Conservation (phyloP, 768 basidiomycete genomes). For the Lactarius evosmus region DNA sequence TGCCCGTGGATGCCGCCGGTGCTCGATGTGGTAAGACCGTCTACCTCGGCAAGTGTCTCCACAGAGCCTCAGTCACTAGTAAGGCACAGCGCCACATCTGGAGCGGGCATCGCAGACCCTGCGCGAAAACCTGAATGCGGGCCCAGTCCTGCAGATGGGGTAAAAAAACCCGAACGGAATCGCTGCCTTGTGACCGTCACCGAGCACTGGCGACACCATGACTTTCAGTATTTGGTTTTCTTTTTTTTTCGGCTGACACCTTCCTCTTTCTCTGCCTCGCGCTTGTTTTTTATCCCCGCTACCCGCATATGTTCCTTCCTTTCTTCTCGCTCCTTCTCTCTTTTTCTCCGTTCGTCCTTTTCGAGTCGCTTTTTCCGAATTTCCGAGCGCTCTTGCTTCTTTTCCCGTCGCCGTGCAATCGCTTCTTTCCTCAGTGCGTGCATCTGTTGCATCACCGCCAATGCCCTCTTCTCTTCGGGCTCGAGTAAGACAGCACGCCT, state of each 20-base stretch:
- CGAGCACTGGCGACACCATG: not conserved
- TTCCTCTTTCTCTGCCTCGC: constrained; percentile 58
- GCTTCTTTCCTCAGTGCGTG: constrained; percentile 89
- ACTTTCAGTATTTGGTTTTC: constrained; percentile 37
- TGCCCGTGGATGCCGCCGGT: not conserved
- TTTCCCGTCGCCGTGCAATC: constrained; percentile 70
- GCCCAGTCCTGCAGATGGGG: not conserved
- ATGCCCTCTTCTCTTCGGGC: constrained; percentile 90
- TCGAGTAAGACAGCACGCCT: constrained; percentile 94
- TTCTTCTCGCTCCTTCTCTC: constrained; percentile 71
- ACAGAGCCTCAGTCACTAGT: not conserved
- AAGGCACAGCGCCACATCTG: not conserved
- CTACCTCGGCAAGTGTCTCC: not conserved
- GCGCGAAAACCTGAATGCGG: not conserved
- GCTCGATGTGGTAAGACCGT: not conserved
- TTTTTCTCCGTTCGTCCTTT: constrained; percentile 59
- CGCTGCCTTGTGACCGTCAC: not conserved
- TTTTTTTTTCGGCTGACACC: constrained; percentile 53
- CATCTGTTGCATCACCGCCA: constrained; percentile 91
- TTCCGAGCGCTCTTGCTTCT: constrained; percentile 76
- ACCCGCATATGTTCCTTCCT: constrained; percentile 72
- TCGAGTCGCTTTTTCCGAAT: constrained; percentile 68
- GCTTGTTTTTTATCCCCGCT: constrained; percentile 68
- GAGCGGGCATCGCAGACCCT: not conserved
- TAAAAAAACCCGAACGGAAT: not conserved